These are phyloP conservation scores for Paramyrothecium roridum DNA, from an alignment of 2,329 filamentous ascomycete genomes.

Conservation along the genomic window DNA sequence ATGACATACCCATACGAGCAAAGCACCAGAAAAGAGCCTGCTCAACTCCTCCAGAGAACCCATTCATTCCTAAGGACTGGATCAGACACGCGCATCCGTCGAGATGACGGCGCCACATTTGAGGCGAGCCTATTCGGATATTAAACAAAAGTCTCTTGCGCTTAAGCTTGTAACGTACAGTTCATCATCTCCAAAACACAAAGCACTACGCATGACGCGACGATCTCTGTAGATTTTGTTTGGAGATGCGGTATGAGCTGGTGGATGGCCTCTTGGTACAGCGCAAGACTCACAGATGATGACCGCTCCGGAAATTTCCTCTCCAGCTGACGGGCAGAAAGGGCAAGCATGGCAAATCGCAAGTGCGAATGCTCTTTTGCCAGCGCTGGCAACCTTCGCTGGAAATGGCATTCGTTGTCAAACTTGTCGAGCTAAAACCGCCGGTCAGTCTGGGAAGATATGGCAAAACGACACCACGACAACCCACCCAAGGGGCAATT, in stretches of 20 bases:
- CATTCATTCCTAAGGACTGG: conserved; percentile 46
- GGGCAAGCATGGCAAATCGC: conserved; percentile 45
- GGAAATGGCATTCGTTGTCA: conserved; percentile 44
- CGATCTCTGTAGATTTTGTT: conserved; percentile 43
- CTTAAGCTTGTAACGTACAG: conserved; percentile 18
- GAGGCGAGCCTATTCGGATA: conserved; percentile 21
- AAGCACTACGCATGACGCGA: conserved; percentile 50
- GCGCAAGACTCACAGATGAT: conserved; percentile 37
- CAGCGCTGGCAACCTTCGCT: conserved; percentile 43
- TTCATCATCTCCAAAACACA: conserved; percentile 54
- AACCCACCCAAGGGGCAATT: conserved; percentile 28
- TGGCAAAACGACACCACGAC: no score
- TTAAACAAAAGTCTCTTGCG: no score
- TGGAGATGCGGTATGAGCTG: conserved; percentile 44
- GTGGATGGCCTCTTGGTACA: conserved; percentile 51
- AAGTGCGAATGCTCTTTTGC: conserved; percentile 40
- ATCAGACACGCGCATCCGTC: conserved; percentile 50
- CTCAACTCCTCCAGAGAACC: conserved; percentile 44
- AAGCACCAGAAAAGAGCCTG: conserved; percentile 54
- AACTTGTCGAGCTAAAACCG: conserved; percentile 47
- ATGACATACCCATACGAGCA: conserved; percentile 37
- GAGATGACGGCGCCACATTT: conserved; percentile 48
- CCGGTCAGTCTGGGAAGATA: no score
- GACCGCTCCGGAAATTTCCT: conserved; percentile 30
- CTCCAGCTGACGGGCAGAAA: conserved; percentile 49